Evolutionary conservation across 352 stramenopile genomes (phyloP).

Genomic region (Globisporangium middletonii): DNA sequence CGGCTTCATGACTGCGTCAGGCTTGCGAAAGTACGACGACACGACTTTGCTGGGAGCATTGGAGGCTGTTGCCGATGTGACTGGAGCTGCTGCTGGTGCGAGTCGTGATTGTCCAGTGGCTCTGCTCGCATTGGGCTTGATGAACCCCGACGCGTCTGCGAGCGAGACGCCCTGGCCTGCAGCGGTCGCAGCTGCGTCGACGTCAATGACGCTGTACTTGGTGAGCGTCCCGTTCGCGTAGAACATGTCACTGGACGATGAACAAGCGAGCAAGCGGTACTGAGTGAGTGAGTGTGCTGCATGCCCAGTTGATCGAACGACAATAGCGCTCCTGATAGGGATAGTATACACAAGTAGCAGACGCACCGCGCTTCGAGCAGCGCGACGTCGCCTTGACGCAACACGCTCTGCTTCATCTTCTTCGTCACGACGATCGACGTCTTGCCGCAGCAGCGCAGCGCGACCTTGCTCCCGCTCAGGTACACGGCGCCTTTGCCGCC

Average conservation of each 20-base stretch:
- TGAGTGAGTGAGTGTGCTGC: background rate
- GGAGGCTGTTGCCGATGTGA: no score
- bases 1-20: background rate
- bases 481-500: conserved; percentile 66
- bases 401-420: conserved; percentile 65
- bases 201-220: conserved; percentile 80
- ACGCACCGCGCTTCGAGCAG: conserved; percentile 49
- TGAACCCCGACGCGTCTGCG: conserved; percentile 14
- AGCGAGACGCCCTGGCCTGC: conserved; percentile 22
- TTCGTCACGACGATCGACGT: conserved; percentile 68
- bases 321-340: background rate
- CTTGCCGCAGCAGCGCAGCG: conserved; percentile 72
- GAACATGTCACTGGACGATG: conserved; percentile 44
- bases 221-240: conserved; percentile 80
- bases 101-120: no score
- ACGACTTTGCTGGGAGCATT: conserved; percentile 16
- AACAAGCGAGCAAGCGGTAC: background rate
- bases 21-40: conserved; percentile 33
- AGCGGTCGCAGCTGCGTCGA: conserved; percentile 14
- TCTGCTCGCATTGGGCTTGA: background rate
- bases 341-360: background rate
- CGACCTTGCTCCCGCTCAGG: conserved; percentile 56
- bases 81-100: background rate
- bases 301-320: background rate
- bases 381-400: conserved; percentile 69